Base-by-base conservation (phyloP, 495 filamentous ascomycete genomes). In the Neurospora sp. region DNA sequence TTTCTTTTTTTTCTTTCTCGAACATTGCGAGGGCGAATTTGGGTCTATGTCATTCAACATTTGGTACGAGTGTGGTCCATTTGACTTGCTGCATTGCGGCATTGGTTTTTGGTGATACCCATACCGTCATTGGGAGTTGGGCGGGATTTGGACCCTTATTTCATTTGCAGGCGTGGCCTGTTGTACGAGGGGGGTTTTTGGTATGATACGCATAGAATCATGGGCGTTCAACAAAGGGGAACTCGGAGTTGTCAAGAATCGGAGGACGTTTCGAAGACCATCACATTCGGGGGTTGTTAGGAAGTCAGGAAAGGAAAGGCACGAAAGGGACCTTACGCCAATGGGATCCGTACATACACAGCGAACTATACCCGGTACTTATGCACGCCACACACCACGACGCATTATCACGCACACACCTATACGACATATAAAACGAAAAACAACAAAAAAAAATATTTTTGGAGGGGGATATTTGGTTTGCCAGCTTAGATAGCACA, bases 41-140 rank as follows among this genome's bases (percentile, higher is more conserved):
- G 73, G 72, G 69, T 76, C 46, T 39, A 70, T 74, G 71, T 73
- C 76, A 70, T 72, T 77, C 74, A 66, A 72, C 74, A 72, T 75
- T 72, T 78, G 76, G 76, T 73, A 74, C 69, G 77, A 62, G 71
- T 72, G 71, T 74, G 54, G 66, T 69, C 73, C 74, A 76, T 77
- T 62, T 75, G 78, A 70, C 73, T 76, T 31, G 71, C 73, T 75
- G 75, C 72, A 62, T 72, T 16, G 71, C 70, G 73, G 72, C 41
- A 73, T 37, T 40, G 46, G 72, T 48, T 66, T 72, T 72, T 70
- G 75, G 70, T 74, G 75, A 77, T 77, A 77, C 75, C 74, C 75
- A 73, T 72, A 40, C 71, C 69, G 71, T 66, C 46, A 59, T 72
- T 69, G 72, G 73, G 75, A 71, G 75, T 77, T 77, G 69, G 72